Percentiles rank a stretch among this genome's conserved stretches.
Evolutionary conservation across 73 alveolate species (phyloP).

Genomic region (Paraurostyla sp.): DNA sequence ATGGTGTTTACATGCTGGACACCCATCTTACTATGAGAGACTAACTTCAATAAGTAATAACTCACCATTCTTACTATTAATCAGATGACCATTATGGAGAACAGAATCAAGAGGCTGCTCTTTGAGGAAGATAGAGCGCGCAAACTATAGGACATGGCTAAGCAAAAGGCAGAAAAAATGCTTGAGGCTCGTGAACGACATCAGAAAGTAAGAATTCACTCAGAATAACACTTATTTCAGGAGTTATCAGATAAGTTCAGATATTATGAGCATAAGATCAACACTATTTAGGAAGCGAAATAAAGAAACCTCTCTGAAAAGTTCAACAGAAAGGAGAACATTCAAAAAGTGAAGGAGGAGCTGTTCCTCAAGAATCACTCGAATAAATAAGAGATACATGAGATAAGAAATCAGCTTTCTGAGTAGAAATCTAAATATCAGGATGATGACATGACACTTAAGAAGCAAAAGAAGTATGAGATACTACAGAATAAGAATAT

Average conservation of each 20-base stretch:
- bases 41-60: neutral
- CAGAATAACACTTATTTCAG: neutral
- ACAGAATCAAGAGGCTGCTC: slow-evolving; percentile 48
- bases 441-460: slow-evolving; percentile 25
- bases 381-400: slow-evolving; percentile 7
- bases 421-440: neutral
- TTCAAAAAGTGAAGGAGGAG: neutral
- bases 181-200: slow-evolving; percentile 55
- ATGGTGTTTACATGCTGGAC: slow-evolving; percentile 51
- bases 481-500: neutral
- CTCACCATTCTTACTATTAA: neutral
- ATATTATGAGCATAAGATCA: neutral
- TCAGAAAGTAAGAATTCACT: neutral
- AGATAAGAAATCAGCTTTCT: neutral
- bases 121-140: slow-evolving; percentile 67
- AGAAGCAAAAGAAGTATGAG: slow-evolving; percentile 10
- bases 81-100: slow-evolving; percentile 34
- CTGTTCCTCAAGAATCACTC: neutral
- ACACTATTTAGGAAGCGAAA: neutral
- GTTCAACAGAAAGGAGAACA: neutral
- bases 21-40: neutral
- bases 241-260: slow-evolving; percentile 9
- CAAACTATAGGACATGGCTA: slow-evolving; percentile 2
- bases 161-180: slow-evolving; percentile 35
- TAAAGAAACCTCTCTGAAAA: slow-evolving; percentile 7